Evolutionary conservation across 108 stramenopile genomes (phyloP).

Genomic region (Nitzschia palea): DNA sequence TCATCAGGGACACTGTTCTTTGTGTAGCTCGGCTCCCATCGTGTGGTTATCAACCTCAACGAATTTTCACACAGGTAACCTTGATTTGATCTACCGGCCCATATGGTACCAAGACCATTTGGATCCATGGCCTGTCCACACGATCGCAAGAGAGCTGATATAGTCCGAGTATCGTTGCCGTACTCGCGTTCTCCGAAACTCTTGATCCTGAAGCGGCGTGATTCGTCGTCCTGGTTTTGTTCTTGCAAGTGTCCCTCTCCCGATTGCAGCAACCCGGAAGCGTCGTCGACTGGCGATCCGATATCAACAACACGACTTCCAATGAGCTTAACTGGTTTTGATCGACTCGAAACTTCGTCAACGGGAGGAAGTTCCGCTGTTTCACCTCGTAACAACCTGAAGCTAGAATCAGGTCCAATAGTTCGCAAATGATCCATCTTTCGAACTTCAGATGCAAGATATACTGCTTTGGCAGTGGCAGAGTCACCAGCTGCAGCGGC

Average conservation of each 20-base stretch:
- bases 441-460: constrained; percentile 69
- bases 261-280: not conserved
- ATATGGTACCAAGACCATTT: constrained; percentile 77
- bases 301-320: not conserved
- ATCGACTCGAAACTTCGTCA: constrained; percentile 20
- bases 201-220: too few relatives aligned
- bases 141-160: constrained; percentile 64
- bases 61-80: constrained; percentile 81
- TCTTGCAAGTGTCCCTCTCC: not conserved
- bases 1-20: constrained; percentile 71
- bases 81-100: constrained; percentile 71
- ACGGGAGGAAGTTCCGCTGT: not conserved
- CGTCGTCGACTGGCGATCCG: not conserved
- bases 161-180: constrained; percentile 66
- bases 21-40: constrained; percentile 54
- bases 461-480: constrained; percentile 82
- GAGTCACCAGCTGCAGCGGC: constrained; percentile 81
- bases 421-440: constrained; percentile 74
- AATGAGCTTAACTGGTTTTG: not conserved
- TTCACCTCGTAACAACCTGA: constrained; percentile 29
- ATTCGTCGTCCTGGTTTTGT: not conserved
- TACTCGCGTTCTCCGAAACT: constrained; percentile 72
- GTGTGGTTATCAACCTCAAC: constrained; percentile 58
- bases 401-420: constrained; percentile 54
- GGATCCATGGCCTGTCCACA: constrained; percentile 69